These are phyloP conservation scores for Madurella fahalii DNA, from an alignment of 2,329 filamentous ascomycete species.

Conservation along the genomic window DNA sequence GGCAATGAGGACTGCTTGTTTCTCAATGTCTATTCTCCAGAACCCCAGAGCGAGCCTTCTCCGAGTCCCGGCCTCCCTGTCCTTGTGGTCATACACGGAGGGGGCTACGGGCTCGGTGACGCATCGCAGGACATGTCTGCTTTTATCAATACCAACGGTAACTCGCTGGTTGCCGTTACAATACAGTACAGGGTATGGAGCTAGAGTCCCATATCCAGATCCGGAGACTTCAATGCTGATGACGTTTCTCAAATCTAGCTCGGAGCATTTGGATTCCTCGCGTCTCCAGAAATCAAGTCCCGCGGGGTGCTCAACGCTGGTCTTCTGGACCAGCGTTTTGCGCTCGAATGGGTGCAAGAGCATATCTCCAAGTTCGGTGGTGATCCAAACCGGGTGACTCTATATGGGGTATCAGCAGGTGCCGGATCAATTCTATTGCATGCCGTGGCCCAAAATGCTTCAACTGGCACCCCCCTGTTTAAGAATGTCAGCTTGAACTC, in stretches of 20 bases:
- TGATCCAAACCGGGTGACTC: slow-evolving; percentile 12
- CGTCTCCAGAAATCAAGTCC: slow-evolving; percentile 38
- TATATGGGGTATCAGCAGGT: slow-evolving; percentile 14
- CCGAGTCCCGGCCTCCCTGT: slow-evolving; percentile 35
- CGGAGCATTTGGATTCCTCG: slow-evolving; percentile 27
- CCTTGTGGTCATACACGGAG: slow-evolving; percentile 49
- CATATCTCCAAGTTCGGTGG: slow-evolving; percentile 13
- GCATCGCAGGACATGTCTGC: slow-evolving; percentile 21
- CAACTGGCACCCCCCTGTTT: slow-evolving; percentile 43
- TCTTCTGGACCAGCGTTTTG: slow-evolving; percentile 8
- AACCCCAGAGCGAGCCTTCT: neutral
- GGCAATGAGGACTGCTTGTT: slow-evolving; percentile 46
- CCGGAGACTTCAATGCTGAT: neutral
- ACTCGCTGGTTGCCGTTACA: slow-evolving; percentile 38
- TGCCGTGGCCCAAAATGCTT: slow-evolving; percentile 44
- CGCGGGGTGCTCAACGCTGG: slow-evolving; percentile 24
- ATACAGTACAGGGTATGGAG: slow-evolving; percentile 40
- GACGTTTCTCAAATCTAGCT: neutral
- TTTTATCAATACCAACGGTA: slow-evolving; percentile 37
- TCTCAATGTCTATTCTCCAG: slow-evolving; percentile 43
- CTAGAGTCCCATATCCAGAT: slow-evolving; percentile 32
- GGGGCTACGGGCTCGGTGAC: slow-evolving; percentile 37
- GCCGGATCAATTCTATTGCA: slow-evolving; percentile 32
- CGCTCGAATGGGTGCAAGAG: slow-evolving; percentile 41
- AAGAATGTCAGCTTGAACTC: slow-evolving; percentile 28